phyloP scores from a whole-genome alignment of 106 monocot genomes.

The Triglochin maritima region DNA sequence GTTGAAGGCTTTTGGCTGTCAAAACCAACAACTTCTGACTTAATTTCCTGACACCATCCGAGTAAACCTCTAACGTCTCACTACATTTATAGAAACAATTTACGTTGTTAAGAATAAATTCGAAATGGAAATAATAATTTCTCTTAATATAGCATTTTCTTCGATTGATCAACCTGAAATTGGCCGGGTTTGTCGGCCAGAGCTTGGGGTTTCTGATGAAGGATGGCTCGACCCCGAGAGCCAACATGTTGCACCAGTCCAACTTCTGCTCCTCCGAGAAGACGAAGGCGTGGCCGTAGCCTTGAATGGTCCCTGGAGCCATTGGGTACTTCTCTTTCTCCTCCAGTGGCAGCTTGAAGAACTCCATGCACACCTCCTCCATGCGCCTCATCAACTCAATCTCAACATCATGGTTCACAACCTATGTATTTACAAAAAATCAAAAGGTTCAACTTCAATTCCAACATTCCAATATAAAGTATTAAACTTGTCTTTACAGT shows the following conservation, averaged over 20 bases:
- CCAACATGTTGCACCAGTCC: constrained; percentile 81
- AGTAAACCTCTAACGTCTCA: constrained; percentile 44
- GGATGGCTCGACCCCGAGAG: constrained; percentile 42
- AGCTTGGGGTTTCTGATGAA: constrained; percentile 41
- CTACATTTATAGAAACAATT: constrained; percentile 13
- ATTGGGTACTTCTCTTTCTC: constrained; percentile 74
- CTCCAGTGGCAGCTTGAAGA: constrained; percentile 59
- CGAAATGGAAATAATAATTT: background rate
- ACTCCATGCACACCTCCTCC: constrained; percentile 36
- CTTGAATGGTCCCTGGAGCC: constrained; percentile 50
- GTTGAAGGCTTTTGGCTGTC: constrained; percentile 27
- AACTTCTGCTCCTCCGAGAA: constrained; percentile 82
- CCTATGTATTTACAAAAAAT: constrained; percentile 10
- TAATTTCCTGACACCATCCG: constrained; percentile 24
- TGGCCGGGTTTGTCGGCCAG: constrained; percentile 42
- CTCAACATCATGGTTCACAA: constrained; percentile 53
- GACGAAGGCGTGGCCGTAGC: constrained; percentile 64
- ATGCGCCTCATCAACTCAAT: constrained; percentile 23
- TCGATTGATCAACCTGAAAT: constrained; percentile 26
- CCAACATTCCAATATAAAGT: background rate
- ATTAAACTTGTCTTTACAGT: background rate
- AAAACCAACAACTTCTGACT: constrained; percentile 29
- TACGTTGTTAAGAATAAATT: background rate
- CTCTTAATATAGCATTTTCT: background rate
- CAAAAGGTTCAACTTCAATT: background rate